These are phyloP conservation scores for Chondrostereum purpureum DNA, from an alignment of 1,284 basidiomycete species.

Conservation along the genomic window DNA sequence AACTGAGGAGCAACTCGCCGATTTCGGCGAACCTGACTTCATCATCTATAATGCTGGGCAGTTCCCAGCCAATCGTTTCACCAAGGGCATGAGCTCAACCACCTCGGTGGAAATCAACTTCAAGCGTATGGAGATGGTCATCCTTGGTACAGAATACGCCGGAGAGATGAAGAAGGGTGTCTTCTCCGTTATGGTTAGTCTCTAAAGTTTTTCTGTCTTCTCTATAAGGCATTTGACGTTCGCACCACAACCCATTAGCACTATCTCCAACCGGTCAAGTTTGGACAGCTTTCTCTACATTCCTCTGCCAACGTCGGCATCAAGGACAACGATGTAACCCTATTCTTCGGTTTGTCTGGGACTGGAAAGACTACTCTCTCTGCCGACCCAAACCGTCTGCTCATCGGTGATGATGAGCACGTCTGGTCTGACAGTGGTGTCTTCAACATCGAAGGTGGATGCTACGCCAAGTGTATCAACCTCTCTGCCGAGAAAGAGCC, in stretches of 20 bases:
- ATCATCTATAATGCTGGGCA: conserved; percentile 99
- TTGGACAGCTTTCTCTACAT: conserved; percentile 96
- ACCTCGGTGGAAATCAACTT: conserved; percentile 99
- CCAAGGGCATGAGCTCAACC: conserved; percentile 98
- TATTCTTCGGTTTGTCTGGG: conserved; percentile 99
- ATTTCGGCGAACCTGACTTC: conserved; percentile 98
- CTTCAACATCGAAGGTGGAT: conserved; percentile 99
- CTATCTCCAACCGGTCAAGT: conserved; percentile 98
- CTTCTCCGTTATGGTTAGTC: conserved; percentile 91
- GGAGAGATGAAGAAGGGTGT: conserved; percentile 99
- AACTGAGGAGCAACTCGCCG: conserved; percentile 87
- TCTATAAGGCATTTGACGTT: conserved; percentile 14
- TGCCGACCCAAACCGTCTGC: conserved; percentile 83
- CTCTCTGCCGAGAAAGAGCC: conserved; percentile 96
- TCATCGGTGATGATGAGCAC: conserved; percentile 97
- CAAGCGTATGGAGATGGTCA: conserved; percentile 99
- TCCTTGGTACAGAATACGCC: conserved; percentile 98
- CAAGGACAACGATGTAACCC: conserved; percentile 85
- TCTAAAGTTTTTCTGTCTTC: conserved; percentile 9
- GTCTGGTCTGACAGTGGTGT: conserved; percentile 98
- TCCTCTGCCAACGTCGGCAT: conserved; percentile 98
- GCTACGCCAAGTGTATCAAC: conserved; percentile 99
- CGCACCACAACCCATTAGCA: conserved; percentile 61
- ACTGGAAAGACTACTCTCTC: conserved; percentile 98
- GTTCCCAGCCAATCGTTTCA: conserved; percentile 99